Conservation (phyloP, 768 basidiomycete genomes). For the Trametes cingulata region DNA sequence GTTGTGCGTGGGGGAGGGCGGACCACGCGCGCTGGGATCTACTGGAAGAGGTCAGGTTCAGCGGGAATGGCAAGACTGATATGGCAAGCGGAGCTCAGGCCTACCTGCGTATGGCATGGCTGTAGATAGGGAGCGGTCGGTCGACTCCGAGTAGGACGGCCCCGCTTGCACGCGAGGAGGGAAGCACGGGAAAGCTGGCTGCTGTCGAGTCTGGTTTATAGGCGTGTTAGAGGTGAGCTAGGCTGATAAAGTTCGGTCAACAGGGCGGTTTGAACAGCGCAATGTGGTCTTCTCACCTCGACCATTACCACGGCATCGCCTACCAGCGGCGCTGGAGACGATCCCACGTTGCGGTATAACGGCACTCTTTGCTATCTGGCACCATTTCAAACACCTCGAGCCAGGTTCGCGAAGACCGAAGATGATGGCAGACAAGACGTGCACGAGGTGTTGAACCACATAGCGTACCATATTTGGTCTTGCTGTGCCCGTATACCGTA, state of each 20-base stretch:
- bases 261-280: neutral
- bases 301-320: neutral
- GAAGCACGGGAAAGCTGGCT: too few relatives aligned
- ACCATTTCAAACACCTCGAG: neutral
- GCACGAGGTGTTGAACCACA: slow-evolving; percentile 11
- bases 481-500: neutral
- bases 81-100: neutral
- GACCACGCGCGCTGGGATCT: neutral
- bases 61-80: neutral
- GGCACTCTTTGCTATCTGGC: neutral
- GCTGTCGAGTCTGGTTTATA: neutral
- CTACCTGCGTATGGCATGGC: neutral
- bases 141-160: neutral
- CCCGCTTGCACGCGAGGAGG: too few relatives aligned
- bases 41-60: neutral
- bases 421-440: neutral
- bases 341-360: neutral
- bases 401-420: neutral
- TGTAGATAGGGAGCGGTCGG: too few relatives aligned
- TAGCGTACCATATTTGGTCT: neutral
- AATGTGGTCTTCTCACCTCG: neutral
- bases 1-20: neutral
- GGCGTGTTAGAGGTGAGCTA: too few relatives aligned
- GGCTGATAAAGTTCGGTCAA: neutral
- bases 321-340: neutral